A percentile compares a stretch with the other conserved stretches of the same genome.
Evolutionary conservation across 2,329 filamentous ascomycete genomes (phyloP).

Genomic region (Lachnellula willkommii): DNA sequence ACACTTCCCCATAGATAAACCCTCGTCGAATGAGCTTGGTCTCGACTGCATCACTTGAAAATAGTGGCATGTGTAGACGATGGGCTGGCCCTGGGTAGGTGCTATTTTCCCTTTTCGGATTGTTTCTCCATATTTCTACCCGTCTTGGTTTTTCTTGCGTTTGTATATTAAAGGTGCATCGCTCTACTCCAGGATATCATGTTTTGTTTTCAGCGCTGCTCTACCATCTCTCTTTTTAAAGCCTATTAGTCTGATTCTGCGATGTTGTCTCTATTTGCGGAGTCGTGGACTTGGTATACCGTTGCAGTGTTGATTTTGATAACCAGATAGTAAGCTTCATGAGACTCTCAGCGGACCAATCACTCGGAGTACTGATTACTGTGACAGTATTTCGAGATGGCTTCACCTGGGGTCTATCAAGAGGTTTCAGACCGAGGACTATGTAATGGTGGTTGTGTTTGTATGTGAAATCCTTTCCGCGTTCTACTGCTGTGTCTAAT

Average conservation of each 20-base stretch:
- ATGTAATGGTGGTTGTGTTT: constrained; percentile 48
- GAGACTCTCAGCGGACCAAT: neutral
- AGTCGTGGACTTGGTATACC: constrained; percentile 43
- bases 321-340: constrained; percentile 34
- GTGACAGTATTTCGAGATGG: constrained; percentile 35
- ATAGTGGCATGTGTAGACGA: too few relatives aligned
- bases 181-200: too few relatives aligned
- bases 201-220: too few relatives aligned
- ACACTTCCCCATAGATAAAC: too few relatives aligned
- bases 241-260: neutral
- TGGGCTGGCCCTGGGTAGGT: too few relatives aligned
- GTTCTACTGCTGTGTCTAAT: constrained; percentile 1
- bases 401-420: constrained; percentile 40
- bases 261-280: constrained; percentile 23
- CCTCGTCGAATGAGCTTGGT: too few relatives aligned
- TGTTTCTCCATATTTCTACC: too few relatives aligned
- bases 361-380: neutral
- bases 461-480: constrained; percentile 32
- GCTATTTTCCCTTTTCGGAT: too few relatives aligned
- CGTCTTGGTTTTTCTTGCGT: too few relatives aligned
- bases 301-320: constrained; percentile 35
- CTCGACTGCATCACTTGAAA: too few relatives aligned
- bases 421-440: constrained; percentile 51
- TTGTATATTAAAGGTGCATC: too few relatives aligned
- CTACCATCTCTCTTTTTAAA: neutral